Evolutionary conservation across 192 early-diverging fungal genomes (phyloP).

Genomic region (Mortierella alpina): DNA sequence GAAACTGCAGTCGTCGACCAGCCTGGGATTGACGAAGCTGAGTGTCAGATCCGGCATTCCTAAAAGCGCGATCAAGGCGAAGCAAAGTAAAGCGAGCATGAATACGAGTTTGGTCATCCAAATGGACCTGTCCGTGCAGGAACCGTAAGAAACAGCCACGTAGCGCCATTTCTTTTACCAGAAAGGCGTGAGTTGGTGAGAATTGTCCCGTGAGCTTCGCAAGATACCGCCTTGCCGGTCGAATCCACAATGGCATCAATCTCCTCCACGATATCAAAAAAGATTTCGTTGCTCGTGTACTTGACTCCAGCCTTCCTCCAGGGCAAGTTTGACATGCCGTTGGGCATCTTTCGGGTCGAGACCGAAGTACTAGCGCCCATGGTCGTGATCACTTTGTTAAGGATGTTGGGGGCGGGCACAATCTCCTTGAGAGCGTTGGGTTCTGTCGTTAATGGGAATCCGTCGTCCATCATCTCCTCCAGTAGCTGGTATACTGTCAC

Average conservation of each 20-base stretch:
- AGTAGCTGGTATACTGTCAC: constrained; percentile 90
- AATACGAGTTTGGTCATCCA: background rate
- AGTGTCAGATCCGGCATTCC: constrained; percentile 92
- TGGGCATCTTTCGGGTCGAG: constrained; percentile 64
- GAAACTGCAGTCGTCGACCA: constrained; percentile 86
- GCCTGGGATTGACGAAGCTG: constrained; percentile 72
- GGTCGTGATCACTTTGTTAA: constrained; percentile 87
- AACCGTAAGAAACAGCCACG: too few relatives aligned
- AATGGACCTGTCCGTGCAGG: background rate
- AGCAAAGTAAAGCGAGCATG: background rate
- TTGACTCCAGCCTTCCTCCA: constrained; percentile 91
- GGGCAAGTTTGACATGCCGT: constrained; percentile 79
- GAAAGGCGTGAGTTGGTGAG: constrained; percentile 81
- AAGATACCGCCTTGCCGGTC: constrained; percentile 76
- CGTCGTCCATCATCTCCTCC: constrained; percentile 96
- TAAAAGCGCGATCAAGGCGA: constrained; percentile 9
- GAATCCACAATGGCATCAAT: constrained; percentile 87
- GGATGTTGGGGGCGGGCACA: constrained; percentile 87
- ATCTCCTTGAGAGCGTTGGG: constrained; percentile 84
- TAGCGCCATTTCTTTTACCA: constrained; percentile 56
- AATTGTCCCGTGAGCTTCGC: constrained; percentile 85
- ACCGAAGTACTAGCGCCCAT: constrained; percentile 68
- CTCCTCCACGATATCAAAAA: constrained; percentile 92
- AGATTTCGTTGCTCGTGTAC: constrained; percentile 93
- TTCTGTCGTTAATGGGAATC: constrained; percentile 89